phyloP scores from a whole-genome alignment of 768 basidiomycete species.

The Sarcomyxa edulis region DNA sequence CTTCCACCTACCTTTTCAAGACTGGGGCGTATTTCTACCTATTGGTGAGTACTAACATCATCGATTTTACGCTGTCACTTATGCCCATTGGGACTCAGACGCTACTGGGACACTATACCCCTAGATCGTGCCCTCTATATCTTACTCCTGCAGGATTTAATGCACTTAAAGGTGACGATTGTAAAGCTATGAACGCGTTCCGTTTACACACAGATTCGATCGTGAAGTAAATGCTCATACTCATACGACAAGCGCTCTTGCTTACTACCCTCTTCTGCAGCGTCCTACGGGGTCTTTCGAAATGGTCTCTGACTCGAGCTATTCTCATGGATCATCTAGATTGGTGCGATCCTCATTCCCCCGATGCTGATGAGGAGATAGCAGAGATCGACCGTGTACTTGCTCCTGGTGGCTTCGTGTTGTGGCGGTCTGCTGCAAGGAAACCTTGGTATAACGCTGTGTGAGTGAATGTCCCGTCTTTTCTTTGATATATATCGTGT shows the following conservation, averaged over 20 bases:
- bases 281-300: constrained; percentile 25
- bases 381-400: constrained; percentile 51
- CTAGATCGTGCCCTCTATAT: constrained; percentile 57
- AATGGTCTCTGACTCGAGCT: constrained; percentile 49
- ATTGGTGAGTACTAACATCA: constrained; percentile 27
- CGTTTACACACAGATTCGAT: constrained; percentile 71
- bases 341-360: constrained; percentile 45
- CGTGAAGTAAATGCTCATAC: constrained; percentile 40
- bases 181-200: constrained; percentile 44
- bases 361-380: constrained; percentile 48
- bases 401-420: constrained; percentile 52
- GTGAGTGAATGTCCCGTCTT: constrained; percentile 16
- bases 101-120: constrained; percentile 51
- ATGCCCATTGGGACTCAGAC: constrained; percentile 15
- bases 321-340: constrained; percentile 73
- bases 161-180: constrained; percentile 42
- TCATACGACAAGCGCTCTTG: neutral
- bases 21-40: constrained; percentile 67
- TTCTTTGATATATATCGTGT: no score
- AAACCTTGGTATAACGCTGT: constrained; percentile 61
- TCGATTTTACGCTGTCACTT: neutral
- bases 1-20: constrained; percentile 44
- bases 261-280: constrained; percentile 9
- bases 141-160: constrained; percentile 59
- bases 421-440: constrained; percentile 63